Evolutionary conservation across 768 basidiomycete species (phyloP), one percentile per base, ranked within the genome.

Genomic region (Suillus variegatus): DNA sequence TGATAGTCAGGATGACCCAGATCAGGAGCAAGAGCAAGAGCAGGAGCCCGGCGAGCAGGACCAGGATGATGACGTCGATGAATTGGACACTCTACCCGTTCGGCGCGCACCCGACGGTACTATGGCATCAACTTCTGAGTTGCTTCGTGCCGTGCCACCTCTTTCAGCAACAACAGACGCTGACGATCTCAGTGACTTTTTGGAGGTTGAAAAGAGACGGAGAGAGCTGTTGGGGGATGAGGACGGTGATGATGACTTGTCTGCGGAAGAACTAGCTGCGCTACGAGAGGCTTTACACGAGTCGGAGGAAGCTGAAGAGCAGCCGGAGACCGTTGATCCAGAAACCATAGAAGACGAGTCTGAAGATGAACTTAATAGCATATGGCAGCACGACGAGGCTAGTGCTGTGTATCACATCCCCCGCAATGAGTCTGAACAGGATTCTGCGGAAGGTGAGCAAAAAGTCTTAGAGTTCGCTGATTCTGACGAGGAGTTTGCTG

Each of bases 111-210:
- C 64, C 25, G 72, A 78, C 20, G 68, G 73, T 47, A 70, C 57
- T 68, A 77, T 60, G 64, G 72, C 67, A 58, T 79, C 63, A 66
- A 78, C 58, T 75, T 78, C 52, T 70, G 78, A 62, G 60, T 74
- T 66, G 66, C 76, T 70, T 67, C 73, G 66, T 68, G 77, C 76
- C 64, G 76, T 84, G 66, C 84, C 82, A 71, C 85, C 84, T 18
- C 79, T 82, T 43, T 76, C 76, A 0, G 75, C 75, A 43, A 75
- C 86, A 1, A 79, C 79, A 12, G 87, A 90, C 68, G 86, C 86
- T 13, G 82, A 86, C 56, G 90, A 91, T 71, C 78, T 93, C 58
- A 77, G 76, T 58, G 87, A 88, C 35, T 93, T 93, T 63, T 66
- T 92, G 71, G 85, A 88, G 64, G 88, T 86, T 1, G 92, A 93